These are phyloP conservation scores for Teratosphaeria destructans DNA, from an alignment of 2,329 filamentous ascomycete species.

Conservation along the genomic window DNA sequence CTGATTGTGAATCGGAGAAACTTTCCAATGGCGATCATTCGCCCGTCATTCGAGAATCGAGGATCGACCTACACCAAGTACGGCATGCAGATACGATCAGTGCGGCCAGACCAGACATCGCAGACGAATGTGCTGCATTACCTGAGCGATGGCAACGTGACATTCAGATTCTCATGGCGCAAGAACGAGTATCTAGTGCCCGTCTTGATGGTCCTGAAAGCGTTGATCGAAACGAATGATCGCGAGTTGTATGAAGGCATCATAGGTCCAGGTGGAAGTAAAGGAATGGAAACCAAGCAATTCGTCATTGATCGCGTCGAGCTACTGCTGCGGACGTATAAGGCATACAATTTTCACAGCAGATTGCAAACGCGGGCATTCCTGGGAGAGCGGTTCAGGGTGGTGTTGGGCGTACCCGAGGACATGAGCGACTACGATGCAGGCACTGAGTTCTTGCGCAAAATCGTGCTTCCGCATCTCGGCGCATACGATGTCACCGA, in stretches of 20 bases:
- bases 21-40: conserved; percentile 87
- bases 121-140: conserved; percentile 97
- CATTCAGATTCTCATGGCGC: conserved; percentile 93
- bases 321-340: conserved; percentile 84
- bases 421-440: conserved; percentile 81
- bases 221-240: conserved; percentile 89
- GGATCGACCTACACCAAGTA: conserved; percentile 79
- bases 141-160: conserved; percentile 88
- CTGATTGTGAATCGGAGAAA: conserved; percentile 84
- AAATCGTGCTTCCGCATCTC: conserved; percentile 83
- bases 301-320: conserved; percentile 94
- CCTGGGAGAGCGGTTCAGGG: conserved; percentile 81
- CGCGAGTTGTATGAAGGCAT: conserved; percentile 92
- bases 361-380: conserved; percentile 74
- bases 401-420: conserved; percentile 73
- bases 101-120: conserved; percentile 93
- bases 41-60: conserved; percentile 79
- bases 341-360: conserved; percentile 74
- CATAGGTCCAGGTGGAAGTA: conserved; percentile 65
- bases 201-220: conserved; percentile 93
- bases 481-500: conserved; percentile 77
- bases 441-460: conserved; percentile 81
- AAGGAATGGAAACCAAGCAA: conserved; percentile 68
- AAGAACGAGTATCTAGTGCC: conserved; percentile 97
- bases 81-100: conserved; percentile 83